Evolutionary conservation across 306 rosid species (phyloP), one percentile per base, ranked within the genome.

Genomic region (Pachyrhizus erosus): DNA sequence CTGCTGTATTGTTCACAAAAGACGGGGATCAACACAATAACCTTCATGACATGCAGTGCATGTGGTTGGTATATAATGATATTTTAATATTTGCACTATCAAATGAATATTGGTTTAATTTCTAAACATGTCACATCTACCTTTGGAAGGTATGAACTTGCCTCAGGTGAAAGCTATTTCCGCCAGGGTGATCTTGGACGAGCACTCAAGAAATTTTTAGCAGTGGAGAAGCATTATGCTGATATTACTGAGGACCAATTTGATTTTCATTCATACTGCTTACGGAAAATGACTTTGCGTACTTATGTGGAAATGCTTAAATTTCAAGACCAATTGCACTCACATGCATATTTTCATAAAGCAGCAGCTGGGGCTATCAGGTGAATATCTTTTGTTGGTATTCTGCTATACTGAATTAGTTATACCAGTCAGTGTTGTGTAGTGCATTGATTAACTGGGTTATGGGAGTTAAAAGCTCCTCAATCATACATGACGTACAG

Each of bases 21-120:
- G 99, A 96, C 3, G 99, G 99, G 73, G 99, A 96, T 84, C 98
- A 96, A 84, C 97, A 96, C 86, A 96, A 91, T 87, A 96, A 96
- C 86, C 97, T 96, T 70, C 98, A 96, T 87, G 99, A 96, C 88
- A 96, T 96, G 99, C 99, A 96, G 87, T 96, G 99, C 98, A 96
- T 94, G 96, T 95, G 98, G 98, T 93, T 24, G 9, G 97, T 89
- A 82, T 83, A 76, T 73, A 43, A 57, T 39, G 48, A 64, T 83
- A 37, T 71, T 67, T 74, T 73, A 17, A 48, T 69, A 77, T 78
- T 83, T 64, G 62, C 70, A 65, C 23, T 27, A 29, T 86, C 3
- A 51, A 39, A 43, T 64, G 74, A 48, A 23, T 69, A 26, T 75
- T 42, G 65, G 21, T 71, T 68, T 39, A 58, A 78, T 80, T 84